phyloP scores from a whole-genome alignment of 192 early-diverging fungal species.

The Coemansia sp. region DNA sequence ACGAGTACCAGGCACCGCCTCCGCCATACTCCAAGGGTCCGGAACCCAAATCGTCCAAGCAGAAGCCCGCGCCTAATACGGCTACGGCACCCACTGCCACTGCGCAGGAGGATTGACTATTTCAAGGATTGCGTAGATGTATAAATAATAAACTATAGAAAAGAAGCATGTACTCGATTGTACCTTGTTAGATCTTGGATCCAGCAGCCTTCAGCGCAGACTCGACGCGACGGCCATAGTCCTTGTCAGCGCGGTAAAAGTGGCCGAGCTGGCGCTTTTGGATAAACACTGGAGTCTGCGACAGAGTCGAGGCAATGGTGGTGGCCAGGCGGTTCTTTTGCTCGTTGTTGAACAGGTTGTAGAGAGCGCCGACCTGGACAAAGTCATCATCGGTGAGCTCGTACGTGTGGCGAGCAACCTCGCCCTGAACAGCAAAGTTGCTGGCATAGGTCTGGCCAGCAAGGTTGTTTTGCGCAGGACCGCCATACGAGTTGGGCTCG shows the following conservation, averaged over 20 bases:
- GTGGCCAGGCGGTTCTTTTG: slow-evolving; percentile 64
- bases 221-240: slow-evolving; percentile 73
- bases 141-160: neutral
- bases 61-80: neutral
- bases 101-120: neutral
- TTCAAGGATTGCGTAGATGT: neutral
- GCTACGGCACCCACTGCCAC: neutral
- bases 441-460: slow-evolving; percentile 56
- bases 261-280: slow-evolving; percentile 69
- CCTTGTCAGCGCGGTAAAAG: slow-evolving; percentile 75
- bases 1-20: slow-evolving; percentile 46
- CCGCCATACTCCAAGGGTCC: slow-evolving; percentile 20
- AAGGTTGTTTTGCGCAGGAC: slow-evolving; percentile 63
- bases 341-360: slow-evolving; percentile 65
- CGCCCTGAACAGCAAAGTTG: slow-evolving; percentile 54
- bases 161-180: neutral
- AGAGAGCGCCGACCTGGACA: slow-evolving; percentile 68
- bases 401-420: slow-evolving; percentile 66
- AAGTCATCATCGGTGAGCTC: slow-evolving; percentile 64
- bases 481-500: slow-evolving; percentile 70
- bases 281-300: slow-evolving; percentile 67
- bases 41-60: neutral
- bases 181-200: slow-evolving; percentile 47
- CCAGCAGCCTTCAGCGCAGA: slow-evolving; percentile 60
- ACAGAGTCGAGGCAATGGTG: slow-evolving; percentile 67